A percentile compares a stretch with the other conserved stretches of the same genome.
These are phyloP conservation scores for Termitomyces sp. DNA, from an alignment of 768 basidiomycete species.

Conservation along the genomic window DNA sequence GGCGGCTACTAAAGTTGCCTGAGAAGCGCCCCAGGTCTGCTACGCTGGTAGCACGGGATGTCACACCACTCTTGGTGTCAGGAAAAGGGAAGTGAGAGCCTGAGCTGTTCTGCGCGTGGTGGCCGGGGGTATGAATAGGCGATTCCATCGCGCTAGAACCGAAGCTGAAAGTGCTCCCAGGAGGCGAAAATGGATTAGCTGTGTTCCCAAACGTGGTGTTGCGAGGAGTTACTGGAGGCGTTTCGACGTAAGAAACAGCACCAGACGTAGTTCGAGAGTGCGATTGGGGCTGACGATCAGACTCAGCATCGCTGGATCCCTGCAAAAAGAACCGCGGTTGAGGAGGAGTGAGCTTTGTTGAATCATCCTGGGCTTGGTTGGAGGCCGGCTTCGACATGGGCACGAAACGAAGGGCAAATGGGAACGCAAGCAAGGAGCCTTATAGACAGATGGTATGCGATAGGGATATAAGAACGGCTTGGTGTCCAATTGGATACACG, in stretches of 20 bases:
- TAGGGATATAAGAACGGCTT: constrained; percentile 31
- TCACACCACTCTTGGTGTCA: constrained; percentile 35
- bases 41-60: constrained; percentile 39
- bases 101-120: constrained; percentile 18
- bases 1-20: constrained; percentile 37
- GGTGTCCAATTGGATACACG: not conserved
- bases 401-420: constrained; percentile 1
- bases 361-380: constrained; percentile 24
- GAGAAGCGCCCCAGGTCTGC: constrained; percentile 42
- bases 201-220: constrained; percentile 32
- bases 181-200: constrained; percentile 53
- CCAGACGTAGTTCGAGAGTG: constrained; percentile 36
- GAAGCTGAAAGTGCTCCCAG: constrained; percentile 45
- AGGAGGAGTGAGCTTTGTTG: constrained; percentile 30
- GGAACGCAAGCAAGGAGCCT: constrained; percentile 14
- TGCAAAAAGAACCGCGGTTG: constrained; percentile 30
- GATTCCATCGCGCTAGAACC: constrained; percentile 33
- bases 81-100: constrained; percentile 32
- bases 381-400: constrained; percentile 20
- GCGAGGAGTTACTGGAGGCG: constrained; percentile 43
- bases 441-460: constrained; percentile 17
- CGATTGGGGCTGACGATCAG: constrained; percentile 22
- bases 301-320: constrained; percentile 29
- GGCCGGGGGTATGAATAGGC: constrained; percentile 24
- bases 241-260: constrained; percentile 31